Evolutionary conservation across 2,329 filamentous ascomycete genomes (phyloP).

Genomic region (Fusarium redolens): DNA sequence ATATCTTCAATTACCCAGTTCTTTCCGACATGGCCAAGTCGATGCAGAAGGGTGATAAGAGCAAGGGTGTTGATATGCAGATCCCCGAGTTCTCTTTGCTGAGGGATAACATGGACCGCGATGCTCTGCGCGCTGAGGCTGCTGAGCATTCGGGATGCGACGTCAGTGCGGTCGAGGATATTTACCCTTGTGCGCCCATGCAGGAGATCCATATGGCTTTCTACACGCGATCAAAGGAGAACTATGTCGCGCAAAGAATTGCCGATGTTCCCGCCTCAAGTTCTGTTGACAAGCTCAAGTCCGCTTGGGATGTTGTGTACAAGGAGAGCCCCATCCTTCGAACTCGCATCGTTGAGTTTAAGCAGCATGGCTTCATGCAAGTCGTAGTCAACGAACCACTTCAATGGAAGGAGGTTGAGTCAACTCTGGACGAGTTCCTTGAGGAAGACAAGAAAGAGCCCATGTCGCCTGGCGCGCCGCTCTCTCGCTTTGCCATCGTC

Average conservation of each 20-base stretch:
- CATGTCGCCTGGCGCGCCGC: conserved; percentile 55
- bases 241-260: conserved; percentile 62
- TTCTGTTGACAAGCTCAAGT: conserved; percentile 51
- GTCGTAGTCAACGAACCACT: conserved; percentile 57
- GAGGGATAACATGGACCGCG: conserved; percentile 41
- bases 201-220: conserved; percentile 66
- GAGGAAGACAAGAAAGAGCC: conserved; percentile 52
- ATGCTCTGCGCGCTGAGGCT: conserved; percentile 49
- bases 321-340: conserved; percentile 55
- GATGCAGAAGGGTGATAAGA: conserved; percentile 40
- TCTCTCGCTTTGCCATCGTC: conserved; percentile 57
- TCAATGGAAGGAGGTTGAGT: conserved; percentile 47
- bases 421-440: conserved; percentile 53
- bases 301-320: conserved; percentile 55
- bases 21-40: conserved; percentile 57
- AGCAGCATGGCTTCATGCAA: conserved; percentile 54
- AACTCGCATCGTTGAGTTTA: conserved; percentile 60
- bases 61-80: conserved; percentile 35
- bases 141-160: conserved; percentile 47
- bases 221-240: conserved; percentile 59
- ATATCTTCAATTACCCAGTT: conserved; percentile 57
- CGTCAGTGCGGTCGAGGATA: conserved; percentile 55
- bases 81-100: conserved; percentile 55
- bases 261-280: conserved; percentile 52
- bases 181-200: conserved; percentile 64